These are phyloP conservation scores for Trichoderma koningii DNA, from an alignment of 2,329 filamentous ascomycete species.

Conservation along the genomic window DNA sequence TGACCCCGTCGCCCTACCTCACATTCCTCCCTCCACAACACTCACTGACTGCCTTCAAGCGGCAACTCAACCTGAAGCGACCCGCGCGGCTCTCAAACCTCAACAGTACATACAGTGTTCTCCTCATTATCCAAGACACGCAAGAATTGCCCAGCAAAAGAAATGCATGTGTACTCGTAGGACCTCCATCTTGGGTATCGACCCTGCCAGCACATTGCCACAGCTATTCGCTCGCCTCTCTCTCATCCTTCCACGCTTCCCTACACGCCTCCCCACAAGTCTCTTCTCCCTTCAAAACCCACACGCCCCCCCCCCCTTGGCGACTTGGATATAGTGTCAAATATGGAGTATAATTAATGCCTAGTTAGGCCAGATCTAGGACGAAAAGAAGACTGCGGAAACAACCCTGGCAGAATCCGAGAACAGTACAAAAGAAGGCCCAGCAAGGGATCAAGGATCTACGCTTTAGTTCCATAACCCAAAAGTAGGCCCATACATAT, in stretches of 20 bases:
- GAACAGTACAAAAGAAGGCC: too few species aligned
- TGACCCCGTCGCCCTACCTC: too few species aligned
- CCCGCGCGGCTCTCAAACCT: not conserved
- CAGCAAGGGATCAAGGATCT: constrained; percentile 12
- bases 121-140: constrained; percentile 1
- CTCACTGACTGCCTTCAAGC: too few species aligned
- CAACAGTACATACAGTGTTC: not conserved
- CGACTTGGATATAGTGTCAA: too few species aligned
- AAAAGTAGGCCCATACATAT: too few species aligned
- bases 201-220: constrained; percentile 8
- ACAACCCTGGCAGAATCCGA: not conserved
- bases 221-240: constrained; percentile 1
- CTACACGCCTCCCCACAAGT: not conserved
- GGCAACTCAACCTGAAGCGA: too few species aligned
- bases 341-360: not conserved
- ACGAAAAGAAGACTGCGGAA: not conserved
- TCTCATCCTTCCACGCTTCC: not conserved
- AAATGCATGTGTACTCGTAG: not conserved
- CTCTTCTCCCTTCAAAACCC: not conserved
- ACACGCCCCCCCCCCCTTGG: too few species aligned
- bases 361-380: constrained; percentile 15
- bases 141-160: not conserved
- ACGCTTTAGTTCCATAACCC: not conserved
- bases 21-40: too few species aligned
- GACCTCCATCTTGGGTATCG: constrained; percentile 3